Evolutionary conservation across 2,329 filamentous ascomycete genomes (phyloP), one percentile per base, ranked within the genome.

Genomic region (Colletotrichum sp.): DNA sequence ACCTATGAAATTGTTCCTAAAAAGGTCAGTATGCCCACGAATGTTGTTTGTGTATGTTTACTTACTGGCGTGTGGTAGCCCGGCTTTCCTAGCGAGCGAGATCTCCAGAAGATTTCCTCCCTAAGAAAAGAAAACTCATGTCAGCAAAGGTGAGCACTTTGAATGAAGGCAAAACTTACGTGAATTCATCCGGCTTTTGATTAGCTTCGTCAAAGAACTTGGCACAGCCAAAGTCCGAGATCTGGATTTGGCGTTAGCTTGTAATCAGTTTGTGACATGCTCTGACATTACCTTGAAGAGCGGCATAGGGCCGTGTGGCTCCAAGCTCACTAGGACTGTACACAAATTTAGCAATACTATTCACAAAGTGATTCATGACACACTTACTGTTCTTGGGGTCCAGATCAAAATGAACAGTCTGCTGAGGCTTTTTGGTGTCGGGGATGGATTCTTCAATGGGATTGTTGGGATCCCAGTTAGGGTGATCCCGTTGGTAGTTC

Each of bases 341-440:
- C 7, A n/a, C 11, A 28, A 12, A 5, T n/a, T 77, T 22, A 77
- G 72, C 25, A 44, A 15, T 19, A 6, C 22, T 9, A 13, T 16
- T 15, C 7, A 12, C 3, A 30, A 25, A 19, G 4, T 9, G 1
- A 22, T 36, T 4, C 6, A 27, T 12, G n/a, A 5, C 4, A 7
- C n/a, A 2, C 78, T 27, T 79, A 84, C 83, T 76, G 32, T 84
- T 84, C 4, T 77, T 57, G 55, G 80, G 78, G 63, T 84, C 83
- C 6, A 75, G 70, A 27, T 75, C 74, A 27, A 75, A 75, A 34
- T 75, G 74, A 16, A 28, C 48, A 2, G 76, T 72, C n/a, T 78
- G 66, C 8, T 75, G 36, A 78, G 34, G 30, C 32, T 2, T 68
- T 6, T 16, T 63, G 13, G 8, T 65, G 15, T 11, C 19, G n/a